phyloP scores from a whole-genome alignment of 305 asterid species.

The Striga hermonthica region DNA sequence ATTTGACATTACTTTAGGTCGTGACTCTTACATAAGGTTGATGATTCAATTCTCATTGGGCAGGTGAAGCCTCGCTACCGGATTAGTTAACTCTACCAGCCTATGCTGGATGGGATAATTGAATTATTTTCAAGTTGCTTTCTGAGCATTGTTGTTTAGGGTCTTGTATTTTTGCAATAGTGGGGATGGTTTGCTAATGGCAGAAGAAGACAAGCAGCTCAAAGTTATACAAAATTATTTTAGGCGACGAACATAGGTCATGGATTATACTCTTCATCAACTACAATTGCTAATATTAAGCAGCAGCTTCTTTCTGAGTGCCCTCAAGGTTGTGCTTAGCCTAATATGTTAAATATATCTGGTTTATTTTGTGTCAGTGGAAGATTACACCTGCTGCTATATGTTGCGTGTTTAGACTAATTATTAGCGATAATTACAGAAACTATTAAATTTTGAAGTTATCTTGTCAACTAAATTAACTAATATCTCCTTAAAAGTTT shows the following conservation, averaged over 20 bases:
- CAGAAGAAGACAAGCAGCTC: slow-evolving; percentile 43
- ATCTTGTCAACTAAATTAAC: background rate
- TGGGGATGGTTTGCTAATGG: slow-evolving; percentile 37
- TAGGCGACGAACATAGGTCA: slow-evolving; percentile 65
- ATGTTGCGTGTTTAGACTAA: no score
- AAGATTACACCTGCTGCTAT: no score
- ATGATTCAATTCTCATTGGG: slow-evolving; percentile 17
- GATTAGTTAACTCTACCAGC: no score
- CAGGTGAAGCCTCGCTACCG: slow-evolving; percentile 45
- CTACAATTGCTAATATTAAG: slow-evolving; percentile 44
- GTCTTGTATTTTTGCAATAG: slow-evolving; percentile 27
- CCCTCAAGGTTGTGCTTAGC: slow-evolving; percentile 48
- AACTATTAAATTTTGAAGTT: background rate
- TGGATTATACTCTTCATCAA: slow-evolving; percentile 41
- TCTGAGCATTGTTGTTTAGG: slow-evolving; percentile 29
- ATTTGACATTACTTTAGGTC: background rate
- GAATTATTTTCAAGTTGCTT: slow-evolving; percentile 30
- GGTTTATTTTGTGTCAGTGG: background rate
- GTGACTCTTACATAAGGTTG: no score
- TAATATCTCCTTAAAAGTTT: background rate
- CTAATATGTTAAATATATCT: slow-evolving; percentile 9
- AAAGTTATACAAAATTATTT: slow-evolving; percentile 57
- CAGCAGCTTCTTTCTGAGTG: slow-evolving; percentile 51
- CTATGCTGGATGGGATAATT: no score
- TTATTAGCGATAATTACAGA: background rate